A percentile compares a stretch with the other conserved stretches of the same genome.
Conservation (phyloP, 768 basidiomycete genomes). For the Mrakia gelida region DNA sequence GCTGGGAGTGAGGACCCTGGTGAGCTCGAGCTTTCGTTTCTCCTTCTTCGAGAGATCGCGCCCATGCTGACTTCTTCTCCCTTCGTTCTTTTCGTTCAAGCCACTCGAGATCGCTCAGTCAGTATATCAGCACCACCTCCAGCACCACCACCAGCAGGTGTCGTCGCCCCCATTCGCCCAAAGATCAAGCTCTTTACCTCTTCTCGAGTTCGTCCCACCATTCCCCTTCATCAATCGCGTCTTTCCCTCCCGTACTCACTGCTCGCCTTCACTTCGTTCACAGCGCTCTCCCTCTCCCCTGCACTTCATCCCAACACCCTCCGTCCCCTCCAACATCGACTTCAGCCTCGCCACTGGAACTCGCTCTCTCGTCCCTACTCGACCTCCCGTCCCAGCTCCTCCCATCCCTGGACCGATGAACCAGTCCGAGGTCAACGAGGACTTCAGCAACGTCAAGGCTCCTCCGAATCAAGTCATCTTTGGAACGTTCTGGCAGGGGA, state of each 20-base stretch:
- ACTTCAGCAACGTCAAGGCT: constrained; percentile 78
- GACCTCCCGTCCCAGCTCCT: constrained; percentile 17
- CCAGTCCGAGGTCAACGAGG: constrained; percentile 75
- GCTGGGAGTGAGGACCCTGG: not conserved
- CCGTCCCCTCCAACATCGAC: constrained; percentile 25
- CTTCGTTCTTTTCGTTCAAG: not conserved
- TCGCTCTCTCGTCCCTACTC: constrained; percentile 27
- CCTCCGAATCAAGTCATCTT: constrained; percentile 53
- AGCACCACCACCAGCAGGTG: not conserved
- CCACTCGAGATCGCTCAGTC: not conserved
- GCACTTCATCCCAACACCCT: not conserved
- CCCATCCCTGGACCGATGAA: constrained; percentile 42
- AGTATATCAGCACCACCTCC: not conserved
- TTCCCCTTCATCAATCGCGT: not conserved
- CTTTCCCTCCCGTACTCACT: not conserved
- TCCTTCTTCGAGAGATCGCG: not conserved
- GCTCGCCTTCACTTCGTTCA: not conserved
- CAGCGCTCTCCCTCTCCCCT: not conserved
- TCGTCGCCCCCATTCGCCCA: not conserved
- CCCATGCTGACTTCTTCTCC: not conserved
- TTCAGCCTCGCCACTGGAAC: constrained; percentile 12
- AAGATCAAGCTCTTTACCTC: constrained; percentile 30
- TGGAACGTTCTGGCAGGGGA: constrained; percentile 73
- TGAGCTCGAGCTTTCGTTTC: not conserved
- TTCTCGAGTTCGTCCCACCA: constrained; percentile 1